phyloP scores from a whole-genome alignment of 1,284 basidiomycete genomes.

The Ceratobasidium sp. region DNA sequence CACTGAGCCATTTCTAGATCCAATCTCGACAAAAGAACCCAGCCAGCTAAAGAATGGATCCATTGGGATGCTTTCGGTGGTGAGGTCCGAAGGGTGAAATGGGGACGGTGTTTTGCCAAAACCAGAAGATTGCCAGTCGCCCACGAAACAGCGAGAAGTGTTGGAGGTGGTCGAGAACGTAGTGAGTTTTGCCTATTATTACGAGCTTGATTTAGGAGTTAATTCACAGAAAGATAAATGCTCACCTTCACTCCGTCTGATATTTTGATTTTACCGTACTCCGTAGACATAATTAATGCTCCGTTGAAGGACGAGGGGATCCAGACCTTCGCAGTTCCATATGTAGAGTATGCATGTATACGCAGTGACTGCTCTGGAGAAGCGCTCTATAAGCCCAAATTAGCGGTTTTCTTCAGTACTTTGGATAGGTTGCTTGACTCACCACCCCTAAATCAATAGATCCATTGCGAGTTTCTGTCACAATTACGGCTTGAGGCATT shows the following conservation, averaged over 20 bases:
- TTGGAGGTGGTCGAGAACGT: constrained; percentile 14
- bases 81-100: not conserved
- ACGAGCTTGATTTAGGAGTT: no score
- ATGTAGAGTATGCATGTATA: not conserved
- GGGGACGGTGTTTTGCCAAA: not conserved
- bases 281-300: constrained; percentile 2
- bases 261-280: constrained; percentile 13
- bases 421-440: not conserved
- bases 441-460: not conserved
- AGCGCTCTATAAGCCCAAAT: not conserved
- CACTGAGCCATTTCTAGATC: not conserved
- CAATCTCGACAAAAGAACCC: not conserved
- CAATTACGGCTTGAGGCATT: not conserved
- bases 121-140: constrained; percentile 15
- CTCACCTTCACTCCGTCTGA: constrained; percentile 12
- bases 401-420: no score
- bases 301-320: constrained; percentile 25
- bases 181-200: not conserved
- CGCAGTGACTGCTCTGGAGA: not conserved
- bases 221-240: no score
- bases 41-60: constrained; percentile 21
- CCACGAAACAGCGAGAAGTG: not conserved
- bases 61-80: not conserved
- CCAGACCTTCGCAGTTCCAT: not conserved
- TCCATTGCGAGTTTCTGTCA: not conserved